phyloP scores from a whole-genome alignment of 1,139 yeast genomes.

The Pichia sp. region DNA sequence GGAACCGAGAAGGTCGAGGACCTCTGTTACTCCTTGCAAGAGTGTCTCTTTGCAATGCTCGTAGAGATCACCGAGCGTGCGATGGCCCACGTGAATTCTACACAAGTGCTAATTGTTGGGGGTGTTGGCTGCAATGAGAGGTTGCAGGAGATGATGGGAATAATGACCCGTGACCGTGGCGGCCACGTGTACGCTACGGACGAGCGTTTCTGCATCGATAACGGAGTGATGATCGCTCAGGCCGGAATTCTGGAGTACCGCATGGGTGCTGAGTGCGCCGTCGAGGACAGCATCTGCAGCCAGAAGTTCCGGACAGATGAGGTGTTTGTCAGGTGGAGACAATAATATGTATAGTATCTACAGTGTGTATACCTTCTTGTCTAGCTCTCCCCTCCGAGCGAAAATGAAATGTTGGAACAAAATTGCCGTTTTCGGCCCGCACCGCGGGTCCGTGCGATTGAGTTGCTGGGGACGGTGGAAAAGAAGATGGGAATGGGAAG shows the following conservation, averaged over 20 bases:
- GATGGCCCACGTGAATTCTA: conserved; percentile 92
- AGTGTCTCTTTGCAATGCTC: conserved; percentile 88
- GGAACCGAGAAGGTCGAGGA: conserved; percentile 48
- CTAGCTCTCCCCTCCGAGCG: background rate
- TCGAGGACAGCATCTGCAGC: conserved; percentile 78
- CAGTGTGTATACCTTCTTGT: background rate
- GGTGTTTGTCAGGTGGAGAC: conserved; percentile 75
- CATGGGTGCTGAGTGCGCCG: conserved; percentile 63
- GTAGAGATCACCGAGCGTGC: conserved; percentile 98
- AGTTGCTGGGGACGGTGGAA: background rate
- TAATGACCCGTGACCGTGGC: conserved; percentile 84
- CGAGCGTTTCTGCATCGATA: conserved; percentile 93
- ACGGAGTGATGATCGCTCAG: conserved; percentile 98
- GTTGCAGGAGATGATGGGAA: conserved; percentile 91
- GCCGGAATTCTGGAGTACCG: conserved; percentile 88
- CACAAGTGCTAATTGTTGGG: conserved; percentile 90
- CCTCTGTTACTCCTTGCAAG: conserved; percentile 88
- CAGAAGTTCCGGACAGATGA: conserved; percentile 94
- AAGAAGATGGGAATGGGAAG: background rate
- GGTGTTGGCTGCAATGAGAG: conserved; percentile 96
- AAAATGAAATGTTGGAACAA: background rate
- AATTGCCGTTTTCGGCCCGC: background rate
- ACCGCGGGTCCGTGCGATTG: background rate
- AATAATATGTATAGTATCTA: background rate
- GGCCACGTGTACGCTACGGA: conserved; percentile 95